These are phyloP conservation scores for Phytophthora idaei DNA, from an alignment of 352 stramenopile species.

Conservation along the genomic window DNA sequence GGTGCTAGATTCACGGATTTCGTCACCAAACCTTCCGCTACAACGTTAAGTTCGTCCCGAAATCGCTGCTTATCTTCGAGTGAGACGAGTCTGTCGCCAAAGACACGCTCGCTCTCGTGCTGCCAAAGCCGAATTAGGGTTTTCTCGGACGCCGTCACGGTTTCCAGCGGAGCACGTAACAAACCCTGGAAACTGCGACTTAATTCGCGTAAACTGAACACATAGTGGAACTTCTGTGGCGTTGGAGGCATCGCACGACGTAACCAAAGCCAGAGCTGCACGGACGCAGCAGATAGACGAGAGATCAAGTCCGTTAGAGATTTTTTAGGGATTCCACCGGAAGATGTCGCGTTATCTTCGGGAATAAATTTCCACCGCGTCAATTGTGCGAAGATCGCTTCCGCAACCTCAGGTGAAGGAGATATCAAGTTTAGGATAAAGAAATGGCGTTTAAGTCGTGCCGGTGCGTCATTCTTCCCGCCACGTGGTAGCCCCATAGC, in stretches of 20 bases:
- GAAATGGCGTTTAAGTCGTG: conserved; percentile 91
- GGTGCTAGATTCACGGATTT: conserved; percentile 8
- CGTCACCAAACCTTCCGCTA: conserved; percentile 51
- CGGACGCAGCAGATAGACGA: conserved; percentile 52
- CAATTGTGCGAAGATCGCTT: conserved; percentile 90
- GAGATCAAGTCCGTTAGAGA: conserved; percentile 48
- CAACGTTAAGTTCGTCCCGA: conserved; percentile 52
- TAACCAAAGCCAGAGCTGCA: conserved; percentile 77
- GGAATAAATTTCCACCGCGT: conserved; percentile 55
- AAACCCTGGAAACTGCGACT: conserved; percentile 84
- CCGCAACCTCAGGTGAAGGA: conserved; percentile 74
- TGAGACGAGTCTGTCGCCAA: conserved; percentile 75
- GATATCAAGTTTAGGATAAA: conserved; percentile 87
- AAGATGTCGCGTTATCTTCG: conserved; percentile 16
- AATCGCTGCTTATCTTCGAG: conserved; percentile 79
- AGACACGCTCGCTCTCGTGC: conserved; percentile 86
- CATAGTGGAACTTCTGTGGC: conserved; percentile 85
- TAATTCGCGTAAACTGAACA: conserved; percentile 81
- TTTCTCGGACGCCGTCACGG: conserved; percentile 48
- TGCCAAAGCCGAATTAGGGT: conserved; percentile 77
- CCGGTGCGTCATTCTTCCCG: conserved; percentile 88
- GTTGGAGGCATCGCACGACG: conserved; percentile 71
- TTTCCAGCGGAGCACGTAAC: conserved; percentile 61
- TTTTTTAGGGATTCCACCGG: conserved; percentile 34
- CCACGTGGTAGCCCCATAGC: conserved; percentile 64